These are phyloP conservation scores for Pseudopyrenochaeta lycopersici DNA, from an alignment of 2,329 filamentous ascomycete genomes.

Conservation along the genomic window DNA sequence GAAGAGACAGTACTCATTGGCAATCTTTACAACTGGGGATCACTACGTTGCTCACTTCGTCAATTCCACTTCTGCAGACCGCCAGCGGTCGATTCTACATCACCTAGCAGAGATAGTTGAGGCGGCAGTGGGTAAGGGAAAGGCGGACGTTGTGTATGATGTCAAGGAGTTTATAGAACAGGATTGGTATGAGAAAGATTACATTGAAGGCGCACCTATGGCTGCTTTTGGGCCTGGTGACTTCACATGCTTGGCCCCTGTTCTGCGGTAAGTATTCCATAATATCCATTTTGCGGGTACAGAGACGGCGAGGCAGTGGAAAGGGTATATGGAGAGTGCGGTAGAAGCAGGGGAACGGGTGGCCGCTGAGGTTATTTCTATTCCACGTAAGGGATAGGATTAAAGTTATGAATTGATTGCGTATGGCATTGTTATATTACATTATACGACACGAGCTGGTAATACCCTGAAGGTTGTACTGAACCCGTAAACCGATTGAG, in stretches of 20 bases:
- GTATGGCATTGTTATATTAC: no score
- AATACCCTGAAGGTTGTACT: no score
- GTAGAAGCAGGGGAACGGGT: conserved; percentile 58
- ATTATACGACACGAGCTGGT: no score
- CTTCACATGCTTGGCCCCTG: neutral
- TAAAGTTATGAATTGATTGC: no score
- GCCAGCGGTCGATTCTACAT: neutral
- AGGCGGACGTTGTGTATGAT: neutral
- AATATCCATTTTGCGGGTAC: conserved; percentile 63
- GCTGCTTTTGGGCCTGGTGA: neutral
- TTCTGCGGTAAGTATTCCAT: neutral
- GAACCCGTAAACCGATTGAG: no score
- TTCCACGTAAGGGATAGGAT: no score
- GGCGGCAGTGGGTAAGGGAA: neutral
- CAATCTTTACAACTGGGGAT: neutral
- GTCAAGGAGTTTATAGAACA: neutral
- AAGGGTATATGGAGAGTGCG: conserved; percentile 67
- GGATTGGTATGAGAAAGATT: neutral
- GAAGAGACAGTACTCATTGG: neutral
- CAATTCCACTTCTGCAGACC: neutral
- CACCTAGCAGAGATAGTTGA: neutral
- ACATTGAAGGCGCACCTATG: neutral
- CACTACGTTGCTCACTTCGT: neutral
- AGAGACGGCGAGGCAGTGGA: conserved; percentile 61
- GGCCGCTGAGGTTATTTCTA: conserved; percentile 55